Base-by-base conservation (phyloP, 768 basidiomycete genomes). In the Termitomyces eurrhizus region DNA sequence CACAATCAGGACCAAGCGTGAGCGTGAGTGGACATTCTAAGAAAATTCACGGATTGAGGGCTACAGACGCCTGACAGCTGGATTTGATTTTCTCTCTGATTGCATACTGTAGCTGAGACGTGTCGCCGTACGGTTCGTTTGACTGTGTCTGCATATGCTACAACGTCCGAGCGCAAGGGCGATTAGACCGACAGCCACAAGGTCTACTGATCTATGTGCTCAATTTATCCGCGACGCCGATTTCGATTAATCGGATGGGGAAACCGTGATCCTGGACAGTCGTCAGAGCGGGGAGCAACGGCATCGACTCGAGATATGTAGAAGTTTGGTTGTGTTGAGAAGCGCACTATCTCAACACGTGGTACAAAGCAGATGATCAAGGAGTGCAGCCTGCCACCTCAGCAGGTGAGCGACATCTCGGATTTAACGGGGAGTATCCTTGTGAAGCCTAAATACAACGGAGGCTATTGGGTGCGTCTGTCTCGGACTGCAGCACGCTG, bases 81-180 rank as follows among this genome's bases (percentile, higher is more conserved):
- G 36, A 37, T 16, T 26, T 59, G 26, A 52, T 14, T 16, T 21
- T n/a, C 4, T 26, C 7, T 48, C 46, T 24, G 39, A 59, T 46
- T 29, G 21, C 36, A 1, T 5, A 24, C 14, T 26, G 14, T 9
- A 39, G 12, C 44, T 36, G 36, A 26, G 12, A 33, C 37, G 29
- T 39, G 39, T 21, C 45, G 3, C 41, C 44, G 54, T 39, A 33
- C 32, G 45, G 52, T 48, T 44, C 39, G 42, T 32, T 53, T 16
- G 14, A 48, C 49, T 39, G 52, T 26, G 37, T 52, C n/a, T 29
- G 18, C 36, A 60, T 35, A 60, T 60, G 37, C 52, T 7, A 56
- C 39, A 56, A 29, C 18, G 41, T 35, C 5, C 7, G 9, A 21
- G 37, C 26, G 12, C 48, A 18, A 50, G 26, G n/a, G 37, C 26